Evolutionary conservation across 164 flowering plant genomes (phyloP).

Genomic region (Cinnamomum micranthum): DNA sequence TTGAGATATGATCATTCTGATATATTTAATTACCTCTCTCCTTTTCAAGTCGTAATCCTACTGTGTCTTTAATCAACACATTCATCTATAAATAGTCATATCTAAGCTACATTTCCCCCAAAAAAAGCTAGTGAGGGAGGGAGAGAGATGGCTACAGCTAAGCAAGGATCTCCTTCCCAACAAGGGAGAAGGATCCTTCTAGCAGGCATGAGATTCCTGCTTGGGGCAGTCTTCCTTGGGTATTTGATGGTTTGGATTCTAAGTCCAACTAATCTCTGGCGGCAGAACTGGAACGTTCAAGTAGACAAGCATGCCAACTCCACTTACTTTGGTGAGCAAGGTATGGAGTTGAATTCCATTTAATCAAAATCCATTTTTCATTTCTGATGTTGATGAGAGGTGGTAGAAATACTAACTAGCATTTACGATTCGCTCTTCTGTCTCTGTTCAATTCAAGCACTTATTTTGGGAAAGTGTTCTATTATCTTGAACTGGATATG

Average conservation of each 20-base stretch:
- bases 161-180: not conserved
- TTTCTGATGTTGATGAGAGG: too few species aligned
- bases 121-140: too few species aligned
- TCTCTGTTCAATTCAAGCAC: too few species aligned
- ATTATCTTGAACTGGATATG: not conserved
- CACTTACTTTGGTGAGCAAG: conserved; percentile 60
- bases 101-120: too few species aligned
- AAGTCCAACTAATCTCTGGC: conserved; percentile 49
- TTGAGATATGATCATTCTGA: too few species aligned
- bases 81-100: too few species aligned
- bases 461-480: not conserved
- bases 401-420: too few species aligned
- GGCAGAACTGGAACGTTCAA: conserved; percentile 30
- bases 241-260: conserved; percentile 47
- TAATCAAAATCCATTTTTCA: too few species aligned
- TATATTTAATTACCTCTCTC: too few species aligned
- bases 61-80: too few species aligned
- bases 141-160: not conserved
- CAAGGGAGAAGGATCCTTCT: not conserved
- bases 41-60: too few species aligned
- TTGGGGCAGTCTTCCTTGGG: conserved; percentile 35
- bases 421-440: too few species aligned
- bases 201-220: not conserved
- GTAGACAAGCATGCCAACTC: conserved; percentile 32
- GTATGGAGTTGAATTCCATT: conserved; percentile 16